Conservation (phyloP, 2,329 filamentous ascomycete genomes). For the Microdochium trichocladiopsis region DNA sequence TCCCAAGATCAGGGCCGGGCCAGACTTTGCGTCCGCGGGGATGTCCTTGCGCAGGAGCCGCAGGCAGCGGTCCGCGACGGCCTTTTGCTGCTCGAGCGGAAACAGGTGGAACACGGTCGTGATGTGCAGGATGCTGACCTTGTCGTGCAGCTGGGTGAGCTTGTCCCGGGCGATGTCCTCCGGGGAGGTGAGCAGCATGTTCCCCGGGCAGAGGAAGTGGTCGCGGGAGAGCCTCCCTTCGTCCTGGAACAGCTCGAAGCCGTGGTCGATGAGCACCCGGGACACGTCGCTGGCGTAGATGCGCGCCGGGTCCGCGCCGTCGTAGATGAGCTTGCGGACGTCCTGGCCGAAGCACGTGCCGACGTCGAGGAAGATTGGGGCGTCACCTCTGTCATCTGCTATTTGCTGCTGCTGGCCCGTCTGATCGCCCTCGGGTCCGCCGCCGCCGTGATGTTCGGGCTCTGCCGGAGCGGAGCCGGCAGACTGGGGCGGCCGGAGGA, state of each 20-base stretch:
- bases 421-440: no score
- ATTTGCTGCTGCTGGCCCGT: not conserved
- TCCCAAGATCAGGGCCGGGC: conserved; percentile 22
- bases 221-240: conserved; percentile 17
- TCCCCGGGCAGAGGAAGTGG: conserved; percentile 26
- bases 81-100: conserved; percentile 22
- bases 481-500: no score
- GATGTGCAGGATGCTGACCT: conserved; percentile 20
- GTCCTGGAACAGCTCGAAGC: conserved; percentile 33
- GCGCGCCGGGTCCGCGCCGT: conserved; percentile 19
- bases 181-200: conserved; percentile 15
- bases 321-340: conserved; percentile 29
- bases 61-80: conserved; percentile 16
- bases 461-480: conserved; percentile 8
- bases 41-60: conserved; percentile 16
- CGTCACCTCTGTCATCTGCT: not conserved
- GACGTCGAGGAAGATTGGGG: conserved; percentile 29
- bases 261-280: conserved; percentile 27
- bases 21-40: conserved; percentile 5
- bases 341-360: conserved; percentile 36
- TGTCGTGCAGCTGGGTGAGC: conserved; percentile 22
- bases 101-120: conserved; percentile 31
- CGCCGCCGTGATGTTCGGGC: not conserved
- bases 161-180: conserved; percentile 11
- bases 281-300: conserved; percentile 27